Base-by-base conservation (phyloP, 2,329 filamentous ascomycete genomes). In the Pseudogymnoascus sp. region DNA sequence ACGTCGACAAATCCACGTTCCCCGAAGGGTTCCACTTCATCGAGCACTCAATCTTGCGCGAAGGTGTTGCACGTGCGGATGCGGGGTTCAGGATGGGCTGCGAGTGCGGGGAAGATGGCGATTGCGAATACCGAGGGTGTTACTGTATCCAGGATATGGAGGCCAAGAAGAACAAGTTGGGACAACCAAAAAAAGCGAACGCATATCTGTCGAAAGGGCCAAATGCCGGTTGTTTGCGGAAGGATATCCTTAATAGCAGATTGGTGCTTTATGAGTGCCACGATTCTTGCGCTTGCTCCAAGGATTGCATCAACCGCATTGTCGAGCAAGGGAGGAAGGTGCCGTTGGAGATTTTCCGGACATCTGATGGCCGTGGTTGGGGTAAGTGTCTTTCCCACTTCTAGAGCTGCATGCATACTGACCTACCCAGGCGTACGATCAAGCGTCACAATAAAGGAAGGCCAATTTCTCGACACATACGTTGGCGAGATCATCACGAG, bases 211-310 rank as follows among this genome's bases (percentile, higher is more conserved):
- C 78, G 4, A 77, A 77, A 23, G 84, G 84, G 0, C 68, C 69
- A 10, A 81, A 80, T 63, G 77, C 78, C 1, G 84, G 82, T 0
- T 76, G 81, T 16, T 73, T 89, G 50, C 77, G 83, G 16, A 77
- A 77, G 25, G 77, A 77, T 47, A 76, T 83, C 47, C 76, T 86
- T 11, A 68, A 78, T 23, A 84, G 82, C 25, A 79, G 82, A 40
- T 73, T 81, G 35, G 84, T 88, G 0, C 88, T 95, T 63, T 93
- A 92, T 74, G 91, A 95, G 70, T 95, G 91, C 71, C 91, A 94
- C 68, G 77, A 81, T 1, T 82, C 80, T 7, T 95, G 91, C 74
- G 77, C 75, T 2, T 95, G 91, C 69, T 80, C 80, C 2, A 71
- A 73, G 0, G 68, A 76, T 16, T 95, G 91, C 69, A 86, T 87